Base-by-base conservation (phyloP, 2,329 filamentous ascomycete genomes). In the Pseudogymnoascus verrucosus region DNA sequence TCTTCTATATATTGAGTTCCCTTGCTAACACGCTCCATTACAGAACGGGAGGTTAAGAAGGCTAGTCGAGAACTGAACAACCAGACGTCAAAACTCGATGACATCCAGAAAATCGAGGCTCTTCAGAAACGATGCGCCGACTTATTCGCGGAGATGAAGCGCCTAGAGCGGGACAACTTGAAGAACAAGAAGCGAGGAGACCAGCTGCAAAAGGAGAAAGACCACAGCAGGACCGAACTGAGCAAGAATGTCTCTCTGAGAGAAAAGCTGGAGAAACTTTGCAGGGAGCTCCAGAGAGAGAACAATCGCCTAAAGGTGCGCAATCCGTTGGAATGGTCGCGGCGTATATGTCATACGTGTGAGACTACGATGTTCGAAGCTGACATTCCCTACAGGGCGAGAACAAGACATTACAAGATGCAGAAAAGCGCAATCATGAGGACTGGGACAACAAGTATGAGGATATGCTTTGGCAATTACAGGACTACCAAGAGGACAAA, bases 111-210 rank as follows among this genome's bases (percentile, higher is more conserved):
- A 73, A 90, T 98, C 69, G 93, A 98, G 63, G 86, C 90, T 61
- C 84, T 98, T 11, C 91, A 93, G 70, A 93, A 91, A 73, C 91
- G 92, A 71, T 97, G 95, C 69, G 92, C 90, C 66, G 93, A 98
- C 71, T 84, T 98, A 4, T 81, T 98, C 64, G 88, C 90, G 62
- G 93, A 97, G 65, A 96, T 98, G 91, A 96, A 97, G 77, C 89
- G 93, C 63, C 83, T 96, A 65, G 93, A 99, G 75, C 89, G 93
- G 65, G 95, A 99, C 67, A 93, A 96, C 73, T 84, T 90, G 66
- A 98, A 96, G 78, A 95, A 93, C 71, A 98, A 97, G 81, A 96
- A 97, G 76, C 89, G 92, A 23, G 91, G 90, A 26, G 95, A 99
- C 74, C 89, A 91, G 72, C 77, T 99, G 63, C 95, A 99, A 76